A percentile compares a stretch with the other conserved stretches of the same genome.
phyloP scores from a whole-genome alignment of 2,329 filamentous ascomycete species.

The Karstenula rhodostoma region DNA sequence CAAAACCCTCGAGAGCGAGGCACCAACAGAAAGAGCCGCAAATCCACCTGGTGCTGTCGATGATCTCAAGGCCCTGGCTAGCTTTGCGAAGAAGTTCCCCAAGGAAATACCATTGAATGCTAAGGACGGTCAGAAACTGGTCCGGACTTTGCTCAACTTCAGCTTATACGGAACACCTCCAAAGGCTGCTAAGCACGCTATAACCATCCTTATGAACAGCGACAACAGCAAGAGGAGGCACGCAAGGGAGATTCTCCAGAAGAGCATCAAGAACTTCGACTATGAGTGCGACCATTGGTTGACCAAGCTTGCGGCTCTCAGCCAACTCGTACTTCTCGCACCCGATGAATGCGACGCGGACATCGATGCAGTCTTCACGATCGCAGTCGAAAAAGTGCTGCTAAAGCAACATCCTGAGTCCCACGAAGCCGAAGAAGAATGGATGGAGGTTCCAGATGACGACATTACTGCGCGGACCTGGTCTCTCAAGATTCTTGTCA shows the following conservation, averaged over 20 bases:
- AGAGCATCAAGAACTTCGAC: conserved; percentile 75
- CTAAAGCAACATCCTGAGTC: conserved; percentile 69
- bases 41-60: conserved; percentile 83
- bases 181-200: conserved; percentile 89
- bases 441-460: conserved; percentile 71
- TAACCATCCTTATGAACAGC: conserved; percentile 85
- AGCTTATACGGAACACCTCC: conserved; percentile 82
- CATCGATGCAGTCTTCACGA: conserved; percentile 78
- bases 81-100: conserved; percentile 86
- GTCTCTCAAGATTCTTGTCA: conserved; percentile 85
- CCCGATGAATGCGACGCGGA: conserved; percentile 73
- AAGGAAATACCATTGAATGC: conserved; percentile 73
- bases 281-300: conserved; percentile 79
- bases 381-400: conserved; percentile 78
- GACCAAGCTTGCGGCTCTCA: conserved; percentile 73
- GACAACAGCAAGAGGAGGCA: conserved; percentile 82
- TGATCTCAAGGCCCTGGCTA: conserved; percentile 91
- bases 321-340: conserved; percentile 79
- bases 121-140: conserved; percentile 75
- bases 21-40: conserved; percentile 71
- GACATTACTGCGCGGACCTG: conserved; percentile 85
- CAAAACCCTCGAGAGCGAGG: conserved; percentile 81
- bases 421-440: conserved; percentile 60
- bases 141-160: conserved; percentile 81
- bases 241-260: conserved; percentile 81